Evolutionary conservation across 2,329 filamentous ascomycete species (phyloP), one percentile per base, ranked within the genome.

Genomic region (Curvularia eragrostidis): DNA sequence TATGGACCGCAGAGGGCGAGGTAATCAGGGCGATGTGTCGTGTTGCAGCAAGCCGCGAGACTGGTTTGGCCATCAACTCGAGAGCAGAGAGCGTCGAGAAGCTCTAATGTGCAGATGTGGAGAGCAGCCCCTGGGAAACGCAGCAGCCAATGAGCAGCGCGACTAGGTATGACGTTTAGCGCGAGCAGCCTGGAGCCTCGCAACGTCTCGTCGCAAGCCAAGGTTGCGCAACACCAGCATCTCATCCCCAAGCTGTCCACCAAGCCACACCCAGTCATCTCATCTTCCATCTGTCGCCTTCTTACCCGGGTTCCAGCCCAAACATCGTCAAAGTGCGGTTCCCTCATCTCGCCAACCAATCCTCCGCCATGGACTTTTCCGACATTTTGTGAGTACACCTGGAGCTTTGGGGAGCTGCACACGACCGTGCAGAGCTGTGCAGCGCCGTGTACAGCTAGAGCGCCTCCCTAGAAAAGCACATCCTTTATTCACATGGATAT

Each of bases 311-410:
- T 42, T 48, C 30, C 36, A 41, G 43, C 26, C 43, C 47, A 48
- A 34, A 62, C 42, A 43, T 64, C 63, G 68, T 61, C 70, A 73
- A 72, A 54, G 63, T 73, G 71, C 69, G 71, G 65, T 73, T 70
- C 63, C 68, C 71, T 69, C 69, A 72, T 54, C 70, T 74, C 56
- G 66, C 66, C 50, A 62, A 63, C 57, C 59, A 56, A 61, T 59
- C 54, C 55, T 58, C 69, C 61, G 64, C 67, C 71, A 96, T 97
- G 92, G 93, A 97, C 80, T 91, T 93, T 83, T 94, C 91, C 63
- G 92, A 96, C 80, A 89, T 88, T 77, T 96, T 96, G 92, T 96
- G 84, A 82, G 91, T 84, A 63, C 38, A 50, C 46, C 36, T 54
- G 46, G 39, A 54, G 46, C 54, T 55, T 50, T 30, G 24, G 36